Evolutionary conservation across 768 basidiomycete genomes (phyloP), one percentile per base, ranked within the genome.

Genomic region (Tricholoma hemisulphureum): DNA sequence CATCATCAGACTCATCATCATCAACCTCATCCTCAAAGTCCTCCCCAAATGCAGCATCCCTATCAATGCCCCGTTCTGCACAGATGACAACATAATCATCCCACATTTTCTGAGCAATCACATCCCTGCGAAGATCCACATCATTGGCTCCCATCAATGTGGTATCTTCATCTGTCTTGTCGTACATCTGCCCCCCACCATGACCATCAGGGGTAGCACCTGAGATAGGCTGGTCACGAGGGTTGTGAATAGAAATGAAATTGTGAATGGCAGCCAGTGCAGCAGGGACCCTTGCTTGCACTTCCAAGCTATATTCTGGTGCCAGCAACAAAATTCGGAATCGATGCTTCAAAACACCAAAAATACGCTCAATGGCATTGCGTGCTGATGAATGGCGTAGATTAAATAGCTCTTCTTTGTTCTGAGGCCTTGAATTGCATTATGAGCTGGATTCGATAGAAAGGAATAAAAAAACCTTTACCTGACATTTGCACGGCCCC

Each of bases 191-290:
- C n/a, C 5, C 37, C 4, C 3, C 37, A 31, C 29, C 29, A 31
- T 46, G n/a, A n/a, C n/a, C n/a, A 39, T 18, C 37, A 39, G 37
- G 18, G 37, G 37, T 39, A n/a, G 37, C 18, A 39, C 37, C 18
- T n/a, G n/a, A 18, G 37, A 39, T 39, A 39, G 37, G 37, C 11
- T 39, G 37, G 37, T 39, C 37, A 39, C 18, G 37, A 39, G 62
- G 64, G 53, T 65, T 57, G 41, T 63, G 57, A 18, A 61, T 29
- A 6, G 23, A 31, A 23, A 65, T 55, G 31, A 61, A 65, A 48
- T 67, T 67, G 54, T 68, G 65, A n/a, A 68, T 9, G 14, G 58
- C 56, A 53, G 54, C 48, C 13, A 65, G 23, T 55, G 65, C 65
- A 26, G 56, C 20, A 26, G 58, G 58, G 14, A 68, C 60, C 32